These are phyloP conservation scores for Penicillium janthinellum DNA, from an alignment of 2,329 filamentous ascomycete species.

Conservation along the genomic window DNA sequence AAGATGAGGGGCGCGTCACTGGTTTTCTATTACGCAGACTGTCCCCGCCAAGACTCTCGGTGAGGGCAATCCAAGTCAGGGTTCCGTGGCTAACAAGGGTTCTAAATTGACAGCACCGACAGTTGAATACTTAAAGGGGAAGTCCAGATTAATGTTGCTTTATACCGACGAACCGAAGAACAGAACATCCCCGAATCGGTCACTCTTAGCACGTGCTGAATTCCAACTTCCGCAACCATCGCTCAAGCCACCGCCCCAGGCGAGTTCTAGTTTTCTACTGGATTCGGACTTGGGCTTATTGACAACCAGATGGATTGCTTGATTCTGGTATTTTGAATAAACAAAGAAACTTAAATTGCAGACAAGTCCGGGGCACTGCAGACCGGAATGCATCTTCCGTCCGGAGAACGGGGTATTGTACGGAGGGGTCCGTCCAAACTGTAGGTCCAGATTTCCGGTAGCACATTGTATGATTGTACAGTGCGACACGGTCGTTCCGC, in stretches of 20 bases:
- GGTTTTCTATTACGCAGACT: slow-evolving; percentile 24
- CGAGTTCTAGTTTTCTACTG: background rate
- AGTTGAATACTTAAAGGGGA: background rate
- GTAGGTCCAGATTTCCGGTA: too few species aligned
- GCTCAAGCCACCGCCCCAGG: background rate
- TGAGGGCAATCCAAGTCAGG: slow-evolving; percentile 13
- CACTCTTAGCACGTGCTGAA: background rate
- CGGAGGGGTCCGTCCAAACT: too few species aligned
- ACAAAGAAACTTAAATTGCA: background rate
- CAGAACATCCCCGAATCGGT: background rate
- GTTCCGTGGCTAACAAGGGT: slow-evolving; percentile 6
- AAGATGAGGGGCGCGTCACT: slow-evolving; percentile 18
- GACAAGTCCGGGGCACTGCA: background rate
- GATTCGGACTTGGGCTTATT: background rate
- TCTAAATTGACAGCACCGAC: background rate
- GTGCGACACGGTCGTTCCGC: background rate
- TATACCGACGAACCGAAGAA: background rate
- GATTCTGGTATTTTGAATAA: background rate
- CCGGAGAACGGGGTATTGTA: too few species aligned
- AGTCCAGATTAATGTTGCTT: background rate
- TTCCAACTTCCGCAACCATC: slow-evolving; percentile 5
- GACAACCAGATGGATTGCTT: background rate
- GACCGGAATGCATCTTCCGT: background rate
- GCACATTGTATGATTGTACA: too few species aligned
- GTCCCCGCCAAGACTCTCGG: slow-evolving; percentile 29